Conservation (phyloP, 306 rosid species). For the Rosa chinensis region DNA sequence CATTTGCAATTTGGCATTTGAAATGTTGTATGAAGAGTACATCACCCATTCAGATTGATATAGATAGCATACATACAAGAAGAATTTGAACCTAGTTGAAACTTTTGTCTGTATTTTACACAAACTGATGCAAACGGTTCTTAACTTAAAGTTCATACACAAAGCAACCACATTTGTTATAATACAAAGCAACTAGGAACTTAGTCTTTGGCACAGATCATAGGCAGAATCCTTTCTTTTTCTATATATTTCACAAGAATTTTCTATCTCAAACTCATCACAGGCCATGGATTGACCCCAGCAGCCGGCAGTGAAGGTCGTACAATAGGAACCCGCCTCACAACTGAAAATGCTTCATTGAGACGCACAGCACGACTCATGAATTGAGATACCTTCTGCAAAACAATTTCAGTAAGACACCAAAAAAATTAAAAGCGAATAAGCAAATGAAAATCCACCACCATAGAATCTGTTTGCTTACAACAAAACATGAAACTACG, state of each 20-base stretch:
- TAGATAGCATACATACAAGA: not conserved
- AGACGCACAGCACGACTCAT: conserved; percentile 82
- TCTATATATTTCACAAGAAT: conserved; percentile 23
- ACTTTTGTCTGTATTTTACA: conserved; percentile 16
- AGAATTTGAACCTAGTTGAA: not conserved
- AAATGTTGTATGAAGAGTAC: not conserved
- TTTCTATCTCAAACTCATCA: conserved; percentile 76
- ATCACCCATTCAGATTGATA: not conserved
- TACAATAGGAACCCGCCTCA: conserved; percentile 77
- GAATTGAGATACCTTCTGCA: conserved; percentile 88
- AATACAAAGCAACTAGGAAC: conserved; percentile 5
- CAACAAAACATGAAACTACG: not conserved
- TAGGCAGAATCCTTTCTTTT: conserved; percentile 11
- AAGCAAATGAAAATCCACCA: not conserved
- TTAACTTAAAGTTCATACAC: conserved; percentile 2
- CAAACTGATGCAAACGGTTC: conserved; percentile 11
- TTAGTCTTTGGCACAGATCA: not conserved
- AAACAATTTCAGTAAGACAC: conserved; percentile 13
- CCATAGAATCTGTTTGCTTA: not conserved
- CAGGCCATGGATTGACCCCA: conserved; percentile 78
- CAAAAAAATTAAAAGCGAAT: not conserved
- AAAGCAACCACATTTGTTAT: not conserved
- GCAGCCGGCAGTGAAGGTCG: conserved; percentile 86
- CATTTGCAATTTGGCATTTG: not conserved
- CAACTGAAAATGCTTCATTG: conserved; percentile 94